Evolutionary conservation across 108 stramenopile species (phyloP).

Genomic region (Cylindrotheca closterium): DNA sequence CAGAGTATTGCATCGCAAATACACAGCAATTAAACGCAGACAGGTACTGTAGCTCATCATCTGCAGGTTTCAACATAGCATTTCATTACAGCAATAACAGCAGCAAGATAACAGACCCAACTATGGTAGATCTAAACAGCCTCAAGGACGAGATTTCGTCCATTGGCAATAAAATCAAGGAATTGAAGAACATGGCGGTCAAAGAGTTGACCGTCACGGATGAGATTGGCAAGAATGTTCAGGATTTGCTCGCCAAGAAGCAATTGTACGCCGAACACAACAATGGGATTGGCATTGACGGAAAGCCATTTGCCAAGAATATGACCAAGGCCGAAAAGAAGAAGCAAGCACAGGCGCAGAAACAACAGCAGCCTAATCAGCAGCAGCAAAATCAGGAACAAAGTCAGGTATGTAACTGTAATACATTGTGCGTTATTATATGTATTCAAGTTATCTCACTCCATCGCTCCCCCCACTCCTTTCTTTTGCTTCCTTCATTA

Average conservation of each 20-base stretch:
- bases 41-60: too few species aligned
- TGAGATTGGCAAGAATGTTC: constrained; percentile 48
- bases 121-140: constrained; percentile 1
- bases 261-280: constrained; percentile 67
- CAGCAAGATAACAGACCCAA: too few species aligned
- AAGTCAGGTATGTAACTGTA: too few species aligned
- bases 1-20: too few species aligned
- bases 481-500: background rate
- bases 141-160: constrained; percentile 52
- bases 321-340: constrained; percentile 80
- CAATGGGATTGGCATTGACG: constrained; percentile 80
- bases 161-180: constrained; percentile 52
- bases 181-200: constrained; percentile 45
- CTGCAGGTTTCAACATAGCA: too few species aligned
- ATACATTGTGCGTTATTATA: background rate
- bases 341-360: constrained; percentile 48
- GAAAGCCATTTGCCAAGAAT: constrained; percentile 61
- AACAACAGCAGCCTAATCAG: background rate
- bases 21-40: too few species aligned
- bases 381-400: too few species aligned
- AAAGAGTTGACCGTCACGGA: constrained; percentile 65
- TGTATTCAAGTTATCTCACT: background rate
- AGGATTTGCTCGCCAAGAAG: constrained; percentile 53
- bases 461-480: background rate
- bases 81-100: too few species aligned